phyloP scores from a whole-genome alignment of 2,329 filamentous ascomycete genomes.

The Epichloe bromicola region DNA sequence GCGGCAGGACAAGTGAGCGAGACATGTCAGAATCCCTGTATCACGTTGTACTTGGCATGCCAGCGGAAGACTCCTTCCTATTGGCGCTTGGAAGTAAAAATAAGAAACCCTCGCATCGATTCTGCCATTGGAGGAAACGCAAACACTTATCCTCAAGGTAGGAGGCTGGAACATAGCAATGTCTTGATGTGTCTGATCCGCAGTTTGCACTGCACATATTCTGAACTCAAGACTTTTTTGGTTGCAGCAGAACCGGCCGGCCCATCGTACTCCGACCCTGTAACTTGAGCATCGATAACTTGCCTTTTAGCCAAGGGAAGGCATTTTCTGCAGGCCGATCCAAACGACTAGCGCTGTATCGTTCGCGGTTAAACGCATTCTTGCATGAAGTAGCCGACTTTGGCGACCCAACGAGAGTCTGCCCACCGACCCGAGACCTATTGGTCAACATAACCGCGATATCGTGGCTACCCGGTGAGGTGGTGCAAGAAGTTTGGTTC shows the following conservation, averaged over 20 bases:
- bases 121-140: too few species aligned
- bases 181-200: neutral
- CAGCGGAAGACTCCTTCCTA: too few species aligned
- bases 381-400: neutral
- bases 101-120: too few species aligned
- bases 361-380: neutral
- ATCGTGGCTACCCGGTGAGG: neutral
- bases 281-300: neutral
- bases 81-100: too few species aligned
- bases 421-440: neutral
- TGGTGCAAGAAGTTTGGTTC: neutral
- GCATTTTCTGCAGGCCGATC: neutral
- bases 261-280: too few species aligned
- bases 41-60: too few species aligned
- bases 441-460: conserved; percentile 1
- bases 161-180: neutral
- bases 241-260: neutral
- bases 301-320: neutral
- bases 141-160: neutral
- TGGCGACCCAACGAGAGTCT: neutral
- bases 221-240: neutral
- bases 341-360: neutral
- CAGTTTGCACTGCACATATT: too few species aligned
- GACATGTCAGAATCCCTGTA: too few species aligned
- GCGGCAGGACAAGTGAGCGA: too few species aligned